Base-by-base conservation (phyloP, 345 rosid species). In the Citrus cavaleriei region DNA sequence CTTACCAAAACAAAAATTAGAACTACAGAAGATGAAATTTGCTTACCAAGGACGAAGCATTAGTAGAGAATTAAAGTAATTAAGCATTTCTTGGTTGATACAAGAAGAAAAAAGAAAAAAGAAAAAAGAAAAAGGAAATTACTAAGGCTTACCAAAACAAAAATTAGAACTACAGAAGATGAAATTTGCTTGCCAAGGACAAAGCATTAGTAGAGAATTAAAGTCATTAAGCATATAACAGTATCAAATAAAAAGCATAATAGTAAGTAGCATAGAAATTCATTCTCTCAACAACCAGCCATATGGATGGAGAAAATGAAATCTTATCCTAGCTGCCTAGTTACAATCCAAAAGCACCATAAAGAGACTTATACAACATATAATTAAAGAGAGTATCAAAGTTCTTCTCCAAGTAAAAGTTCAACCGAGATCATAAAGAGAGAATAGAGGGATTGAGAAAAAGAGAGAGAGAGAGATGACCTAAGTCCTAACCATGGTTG, bases 401-500 rank as follows among this genome's bases (percentile, higher is more conserved):
- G 70, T 77, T 65, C 74, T 79, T 81, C 83, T 83, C 85, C 81
- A 76, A 40, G 74, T 66, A 69, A 67, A 74, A 71, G 72, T 78
- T 57, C 12, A 76, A 30, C n/a, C 37, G 69, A 8, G 40, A 77
- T 19, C 21, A 54, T 40, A 54, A 34, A 19, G 46, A 22, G 28
- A 67, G 59, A 13, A 80, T 80, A 51, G 81, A 51, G 22, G 51
- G 30, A 68, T 42, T 42, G 78, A 63, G 68, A 55, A 60, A 68
- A 35, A 19, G 77, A 81, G 74, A 22, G 79, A 74, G 79, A 73
- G 38, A 79, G 78, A 73, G 8, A 79, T 66, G 84, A 87, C 92
- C 95, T 84, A 87, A 79, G 94, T 89, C 95, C 94, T 92, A 94
- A 94, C 98, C 98, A 92, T 94, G 97, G 98, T 88, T 81, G 87